Conservation (phyloP, 1,139 yeast species). For the Saccharomyces hybrid region DNA sequence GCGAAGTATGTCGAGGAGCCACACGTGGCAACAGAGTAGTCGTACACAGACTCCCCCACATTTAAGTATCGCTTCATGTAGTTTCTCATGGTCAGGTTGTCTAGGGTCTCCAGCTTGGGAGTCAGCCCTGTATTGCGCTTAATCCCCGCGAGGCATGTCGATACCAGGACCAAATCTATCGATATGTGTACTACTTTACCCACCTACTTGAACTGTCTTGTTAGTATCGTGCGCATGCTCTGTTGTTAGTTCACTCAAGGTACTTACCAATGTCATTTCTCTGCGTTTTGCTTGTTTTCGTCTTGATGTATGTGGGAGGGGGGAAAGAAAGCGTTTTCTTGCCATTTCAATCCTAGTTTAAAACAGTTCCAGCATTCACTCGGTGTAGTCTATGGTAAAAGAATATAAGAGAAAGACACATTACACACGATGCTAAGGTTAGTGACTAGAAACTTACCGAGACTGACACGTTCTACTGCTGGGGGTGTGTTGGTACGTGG, state of each 20-base stretch:
- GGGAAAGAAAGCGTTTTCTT: background rate
- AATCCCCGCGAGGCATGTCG: slow-evolving; percentile 84
- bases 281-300: background rate
- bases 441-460: background rate
- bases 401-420: background rate
- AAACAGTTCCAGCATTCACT: background rate
- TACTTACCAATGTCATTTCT: slow-evolving; percentile 9
- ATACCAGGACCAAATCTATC: slow-evolving; percentile 65
- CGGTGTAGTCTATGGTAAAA: background rate
- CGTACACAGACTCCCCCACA: slow-evolving; percentile 76
- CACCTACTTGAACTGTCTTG: slow-evolving; percentile 30
- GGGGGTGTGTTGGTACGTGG: slow-evolving; percentile 1
- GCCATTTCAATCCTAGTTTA: background rate
- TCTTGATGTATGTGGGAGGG: background rate
- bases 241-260: background rate
- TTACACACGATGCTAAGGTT: background rate
- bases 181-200: slow-evolving; percentile 63
- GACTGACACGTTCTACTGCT: background rate
- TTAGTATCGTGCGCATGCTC: background rate
- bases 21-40: slow-evolving; percentile 63
- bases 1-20: slow-evolving; percentile 68
- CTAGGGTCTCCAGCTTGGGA: slow-evolving; percentile 36
- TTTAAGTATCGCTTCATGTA: slow-evolving; percentile 64
- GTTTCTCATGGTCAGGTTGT: slow-evolving; percentile 46
- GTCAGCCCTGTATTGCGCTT: slow-evolving; percentile 82